Evolutionary conservation across 1,139 yeast species (phyloP).

Genomic region (Wickerhamomyces sp.): DNA sequence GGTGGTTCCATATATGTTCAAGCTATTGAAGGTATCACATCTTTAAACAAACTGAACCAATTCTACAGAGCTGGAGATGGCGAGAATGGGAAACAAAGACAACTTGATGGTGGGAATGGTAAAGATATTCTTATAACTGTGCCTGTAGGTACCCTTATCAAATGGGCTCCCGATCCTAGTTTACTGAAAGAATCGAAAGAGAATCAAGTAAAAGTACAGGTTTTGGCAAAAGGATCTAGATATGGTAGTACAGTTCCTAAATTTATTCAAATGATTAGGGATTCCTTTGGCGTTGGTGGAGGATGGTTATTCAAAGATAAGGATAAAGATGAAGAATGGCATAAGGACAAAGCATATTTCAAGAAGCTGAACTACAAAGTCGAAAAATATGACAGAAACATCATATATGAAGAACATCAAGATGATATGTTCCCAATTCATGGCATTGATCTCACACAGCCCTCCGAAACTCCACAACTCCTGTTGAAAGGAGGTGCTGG

Average conservation of each 20-base stretch:
- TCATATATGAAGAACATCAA: slow-evolving; percentile 54
- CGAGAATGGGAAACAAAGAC: slow-evolving; percentile 63
- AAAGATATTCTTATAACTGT: slow-evolving; percentile 75
- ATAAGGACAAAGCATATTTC: slow-evolving; percentile 61
- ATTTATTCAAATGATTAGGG: slow-evolving; percentile 57
- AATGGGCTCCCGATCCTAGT: slow-evolving; percentile 81
- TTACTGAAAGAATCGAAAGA: slow-evolving; percentile 29
- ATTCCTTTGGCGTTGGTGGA: slow-evolving; percentile 57
- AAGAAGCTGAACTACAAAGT: slow-evolving; percentile 58
- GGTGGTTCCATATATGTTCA: slow-evolving; percentile 87
- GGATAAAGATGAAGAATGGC: slow-evolving; percentile 60
- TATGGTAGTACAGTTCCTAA: slow-evolving; percentile 29
- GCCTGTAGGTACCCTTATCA: slow-evolving; percentile 84
- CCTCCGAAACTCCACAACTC: slow-evolving; percentile 64
- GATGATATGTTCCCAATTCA: slow-evolving; percentile 70
- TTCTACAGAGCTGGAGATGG: slow-evolving; percentile 74
- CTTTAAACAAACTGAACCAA: slow-evolving; percentile 65
- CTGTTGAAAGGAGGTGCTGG: slow-evolving; percentile 84
- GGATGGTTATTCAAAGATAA: slow-evolving; percentile 86
- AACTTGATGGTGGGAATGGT: slow-evolving; percentile 82
- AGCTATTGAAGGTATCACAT: slow-evolving; percentile 67
- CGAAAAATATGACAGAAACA: slow-evolving; percentile 54
- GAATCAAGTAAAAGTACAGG: slow-evolving; percentile 20
- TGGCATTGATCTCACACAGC: slow-evolving; percentile 70
- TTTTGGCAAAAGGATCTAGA: slow-evolving; percentile 23